Evolutionary conservation across 2,329 filamentous ascomycete genomes (phyloP), one percentile per base, ranked within the genome.

Genomic region (Beauveria scarabaeidicola): DNA sequence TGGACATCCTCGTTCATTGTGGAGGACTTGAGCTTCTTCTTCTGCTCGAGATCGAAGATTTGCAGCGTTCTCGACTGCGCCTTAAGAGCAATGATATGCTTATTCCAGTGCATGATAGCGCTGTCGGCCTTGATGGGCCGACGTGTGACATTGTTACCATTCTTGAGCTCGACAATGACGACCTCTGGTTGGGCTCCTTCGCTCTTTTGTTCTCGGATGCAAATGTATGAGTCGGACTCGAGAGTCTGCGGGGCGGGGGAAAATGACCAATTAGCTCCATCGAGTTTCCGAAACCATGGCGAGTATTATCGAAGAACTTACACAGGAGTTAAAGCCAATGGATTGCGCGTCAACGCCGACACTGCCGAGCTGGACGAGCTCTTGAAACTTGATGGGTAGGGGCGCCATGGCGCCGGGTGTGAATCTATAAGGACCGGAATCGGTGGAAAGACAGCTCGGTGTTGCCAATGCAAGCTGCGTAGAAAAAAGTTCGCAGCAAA

Each of bases 21-120:
- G 61, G 92, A 88, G 44, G 93, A 96, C 83, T 97, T 97, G 69
- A 99, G 83, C 82, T 97, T 97, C 75, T 88, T 85, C 81, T 97
- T 99, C 69, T 88, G 84, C 68, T 86, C 87, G 62, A 99, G 83
- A 74, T 99, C 93, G 77, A 99, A 99, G 73, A 99, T 96, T 79
- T 99, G 95, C 63, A 99, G 84, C 66, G 94, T 99, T 72, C 91
- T 85, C 64, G 88, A 89, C 74, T 97, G 91, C 52, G 94, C 93
- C 78, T 96, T 96, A 67, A 99, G 84, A 64, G 95, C 94, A 70
- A 99, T 97, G 73, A 99, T 90, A 75, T 96, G 91, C 73, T 88
- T 90, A 68, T 83, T 88, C 90, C 91, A 96, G 84, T 99, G 94
- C 94, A 99, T 97, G 73, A 99, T 96, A 69, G 95, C 94, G 84